A percentile compares a stretch with the other conserved stretches of the same genome.
Evolutionary conservation across 225 moss, liverwort and hornwort species (phyloP).

Genomic region (Asterella californica): DNA sequence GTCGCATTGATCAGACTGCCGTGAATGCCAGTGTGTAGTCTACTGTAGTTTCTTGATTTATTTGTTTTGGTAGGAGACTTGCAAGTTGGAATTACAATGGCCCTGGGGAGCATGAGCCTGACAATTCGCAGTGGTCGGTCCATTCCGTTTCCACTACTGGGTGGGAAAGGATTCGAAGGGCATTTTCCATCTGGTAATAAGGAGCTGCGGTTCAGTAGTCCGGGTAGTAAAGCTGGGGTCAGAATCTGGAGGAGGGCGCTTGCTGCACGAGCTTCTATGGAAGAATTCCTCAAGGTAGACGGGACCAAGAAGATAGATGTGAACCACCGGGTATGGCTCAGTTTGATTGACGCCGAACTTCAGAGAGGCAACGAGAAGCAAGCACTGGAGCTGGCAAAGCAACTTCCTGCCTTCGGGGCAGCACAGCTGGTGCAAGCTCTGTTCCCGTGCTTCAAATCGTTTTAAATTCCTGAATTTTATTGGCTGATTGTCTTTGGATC

Average conservation of each 20-base stretch:
- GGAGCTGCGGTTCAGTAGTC: background rate
- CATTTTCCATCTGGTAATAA: conserved; percentile 1
- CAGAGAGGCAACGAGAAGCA: conserved; percentile 59
- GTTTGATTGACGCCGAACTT: conserved; percentile 66
- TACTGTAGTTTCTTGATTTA: background rate
- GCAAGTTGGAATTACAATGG: background rate
- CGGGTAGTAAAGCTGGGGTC: background rate
- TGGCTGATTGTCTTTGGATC: background rate
- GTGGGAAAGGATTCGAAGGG: background rate
- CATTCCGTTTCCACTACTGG: background rate
- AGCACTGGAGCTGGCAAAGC: conserved; percentile 67
- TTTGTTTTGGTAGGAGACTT: background rate
- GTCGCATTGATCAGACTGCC: background rate
- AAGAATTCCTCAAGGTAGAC: conserved; percentile 20
- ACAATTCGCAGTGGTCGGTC: too few species aligned
- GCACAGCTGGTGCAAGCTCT: conserved; percentile 55
- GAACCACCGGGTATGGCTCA: conserved; percentile 49
- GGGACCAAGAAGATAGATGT: conserved; percentile 43
- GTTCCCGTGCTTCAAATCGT: background rate
- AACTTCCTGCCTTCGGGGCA: conserved; percentile 64
- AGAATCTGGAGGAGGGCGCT: background rate
- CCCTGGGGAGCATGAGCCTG: background rate
- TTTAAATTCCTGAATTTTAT: background rate
- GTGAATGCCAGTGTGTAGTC: background rate
- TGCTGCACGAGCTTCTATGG: conserved; percentile 9